Conservation (phyloP, 2,329 filamentous ascomycete species). For the Fusarium miscanthi region DNA sequence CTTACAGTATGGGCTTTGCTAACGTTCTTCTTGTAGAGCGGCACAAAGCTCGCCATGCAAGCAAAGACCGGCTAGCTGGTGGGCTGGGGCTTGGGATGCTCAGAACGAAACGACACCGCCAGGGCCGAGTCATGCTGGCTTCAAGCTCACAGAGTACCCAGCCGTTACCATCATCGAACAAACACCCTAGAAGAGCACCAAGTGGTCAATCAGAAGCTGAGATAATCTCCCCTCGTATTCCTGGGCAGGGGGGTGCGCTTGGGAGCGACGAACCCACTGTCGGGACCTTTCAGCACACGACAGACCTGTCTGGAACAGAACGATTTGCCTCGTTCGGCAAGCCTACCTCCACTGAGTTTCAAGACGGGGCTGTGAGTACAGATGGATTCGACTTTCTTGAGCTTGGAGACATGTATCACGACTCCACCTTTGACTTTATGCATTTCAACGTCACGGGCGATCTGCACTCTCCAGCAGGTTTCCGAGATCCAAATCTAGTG, state of each 20-base stretch:
- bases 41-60: background rate
- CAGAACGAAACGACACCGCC: background rate
- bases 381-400: background rate
- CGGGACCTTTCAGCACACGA: too few species aligned
- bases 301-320: too few species aligned
- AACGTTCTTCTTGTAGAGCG: background rate
- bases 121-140: background rate
- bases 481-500: fast-evolving
- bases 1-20: fast-evolving
- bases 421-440: background rate
- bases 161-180: fast-evolving
- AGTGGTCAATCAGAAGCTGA: fast-evolving
- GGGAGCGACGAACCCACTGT: fast-evolving
- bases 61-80: background rate
- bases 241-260: fast-evolving
- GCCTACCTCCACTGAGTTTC: fast-evolving
- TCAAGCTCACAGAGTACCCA: fast-evolving
- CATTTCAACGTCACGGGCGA: background rate
- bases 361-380: fast-evolving
- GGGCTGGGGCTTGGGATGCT: background rate
- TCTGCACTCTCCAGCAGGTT: fast-evolving
- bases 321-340: fast-evolving
- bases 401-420: background rate
- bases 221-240: fast-evolving
- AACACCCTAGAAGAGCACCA: fast-evolving